Base-by-base conservation (phyloP, 2,329 filamentous ascomycete genomes). In the Gremmenia infestans region DNA sequence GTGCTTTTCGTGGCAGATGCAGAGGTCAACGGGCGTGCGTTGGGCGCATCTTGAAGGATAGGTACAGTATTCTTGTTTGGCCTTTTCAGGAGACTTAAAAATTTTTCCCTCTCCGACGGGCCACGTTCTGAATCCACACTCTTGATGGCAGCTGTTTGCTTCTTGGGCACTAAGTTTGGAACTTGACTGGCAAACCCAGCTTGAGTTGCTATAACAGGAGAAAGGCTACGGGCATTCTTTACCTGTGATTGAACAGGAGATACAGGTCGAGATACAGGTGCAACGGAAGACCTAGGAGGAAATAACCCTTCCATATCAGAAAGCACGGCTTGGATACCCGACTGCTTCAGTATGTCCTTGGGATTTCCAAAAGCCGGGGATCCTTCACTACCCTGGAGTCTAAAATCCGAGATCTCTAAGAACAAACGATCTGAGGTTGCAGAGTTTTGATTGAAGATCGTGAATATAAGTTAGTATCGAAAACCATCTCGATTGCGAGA, bases 281-380 rank as follows among this genome's bases (percentile, higher is more conserved):
- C 17, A 32, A 43, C 23, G 23, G 19, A 32, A 45, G 23, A 22
- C 7, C 5, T n/a, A 17, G 25, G 40, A 36, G 7, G 39, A 11
- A 32, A 36, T 22, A 53, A 25, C 17, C 23, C 15, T 5, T 51
- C 40, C 12, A 58, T 22, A 19, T 54, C 12, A 11, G 22, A 15
- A 6, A 59, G n/a, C 4, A 40, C 19, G n/a, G n/a, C 2, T 12
- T 35, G 22, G 14, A 60, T 50, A 12, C 4, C n/a, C 8, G 19
- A n/a, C 9, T 53, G n/a, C 40, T 46, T 35, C 19, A 55, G 28
- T 12, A 70, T 59, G 42, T 60, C 40, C 2, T 17, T 47, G 9
- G 68, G 68, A 9, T 50, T 59, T 5, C 69, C 68, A 60, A 69
- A 68, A 3, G 57, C 50, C 3, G 56, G 54, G 2, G 63, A 61